A percentile compares a stretch with the other conserved stretches of the same genome.
Evolutionary conservation across 2,329 filamentous ascomycete species (phyloP).

Genomic region (Alternaria atra): DNA sequence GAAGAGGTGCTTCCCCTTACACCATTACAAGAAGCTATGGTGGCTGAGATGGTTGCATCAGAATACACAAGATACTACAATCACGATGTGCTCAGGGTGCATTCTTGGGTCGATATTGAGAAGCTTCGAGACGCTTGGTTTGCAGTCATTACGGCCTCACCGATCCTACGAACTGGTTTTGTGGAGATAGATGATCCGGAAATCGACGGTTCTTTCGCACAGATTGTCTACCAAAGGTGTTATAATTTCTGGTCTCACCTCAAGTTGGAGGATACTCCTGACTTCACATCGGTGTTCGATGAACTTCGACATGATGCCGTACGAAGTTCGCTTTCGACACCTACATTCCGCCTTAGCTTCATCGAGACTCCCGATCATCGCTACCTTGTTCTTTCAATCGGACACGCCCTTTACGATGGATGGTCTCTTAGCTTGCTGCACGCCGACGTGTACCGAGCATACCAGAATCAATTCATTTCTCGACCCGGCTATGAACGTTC

Average conservation of each 20-base stretch:
- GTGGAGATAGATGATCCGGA: conserved; percentile 69
- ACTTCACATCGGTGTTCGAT: conserved; percentile 46
- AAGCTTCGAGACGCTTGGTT: conserved; percentile 70
- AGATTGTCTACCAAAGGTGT: conserved; percentile 57
- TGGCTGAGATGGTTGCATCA: conserved; percentile 81
- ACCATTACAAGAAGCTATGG: conserved; percentile 85
- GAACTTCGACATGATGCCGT: conserved; percentile 48
- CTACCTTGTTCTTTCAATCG: conserved; percentile 73
- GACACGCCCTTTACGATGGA: conserved; percentile 90
- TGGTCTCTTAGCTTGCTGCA: conserved; percentile 82
- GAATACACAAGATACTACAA: conserved; percentile 83
- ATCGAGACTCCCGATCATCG: conserved; percentile 43
- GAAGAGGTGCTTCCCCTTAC: conserved; percentile 77
- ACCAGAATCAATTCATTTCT: conserved; percentile 56
- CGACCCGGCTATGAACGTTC: conserved; percentile 63
- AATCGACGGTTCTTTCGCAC: conserved; percentile 65
- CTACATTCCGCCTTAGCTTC: conserved; percentile 51
- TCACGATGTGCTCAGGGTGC: conserved; percentile 76
- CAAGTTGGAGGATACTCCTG: conserved; percentile 25
- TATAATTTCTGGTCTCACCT: conserved; percentile 50
- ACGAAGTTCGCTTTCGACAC: conserved; percentile 11
- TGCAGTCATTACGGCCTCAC: conserved; percentile 65
- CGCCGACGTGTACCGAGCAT: conserved; percentile 72
- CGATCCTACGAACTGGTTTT: conserved; percentile 81
- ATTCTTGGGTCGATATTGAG: conserved; percentile 61